Evolutionary conservation across 2,329 filamentous ascomycete genomes (phyloP).

Genomic region (Leptographium flavum): DNA sequence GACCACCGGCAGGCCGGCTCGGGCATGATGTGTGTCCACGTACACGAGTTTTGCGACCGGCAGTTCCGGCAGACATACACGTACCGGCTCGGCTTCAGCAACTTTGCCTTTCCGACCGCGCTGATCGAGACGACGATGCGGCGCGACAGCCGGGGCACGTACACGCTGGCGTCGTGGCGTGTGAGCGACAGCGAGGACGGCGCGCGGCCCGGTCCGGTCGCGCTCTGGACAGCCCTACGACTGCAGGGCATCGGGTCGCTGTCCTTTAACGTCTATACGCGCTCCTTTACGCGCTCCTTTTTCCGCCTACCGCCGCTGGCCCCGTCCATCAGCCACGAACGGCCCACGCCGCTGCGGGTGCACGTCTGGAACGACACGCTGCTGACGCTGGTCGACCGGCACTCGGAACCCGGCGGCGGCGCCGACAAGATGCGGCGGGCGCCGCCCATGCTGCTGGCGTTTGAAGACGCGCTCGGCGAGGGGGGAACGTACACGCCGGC

Average conservation of each 20-base stretch:
- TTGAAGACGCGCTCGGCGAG: constrained; percentile 8
- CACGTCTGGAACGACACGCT: constrained; percentile 12
- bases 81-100: constrained; percentile 2
- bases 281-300: constrained; percentile 3
- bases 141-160: constrained; percentile 5
- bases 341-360: background rate
- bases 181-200: background rate
- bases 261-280: constrained; percentile 9
- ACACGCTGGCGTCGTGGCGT: constrained; percentile 8
- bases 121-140: constrained; percentile 6
- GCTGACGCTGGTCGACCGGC: constrained; percentile 8
- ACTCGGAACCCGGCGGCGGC: constrained; percentile 1
- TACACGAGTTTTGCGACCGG: constrained; percentile 7
- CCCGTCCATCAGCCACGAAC: background rate
- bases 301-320: constrained; percentile 6
- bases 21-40: constrained; percentile 4
- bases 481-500: background rate
- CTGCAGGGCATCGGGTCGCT: constrained; percentile 4
- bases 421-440: constrained; percentile 3
- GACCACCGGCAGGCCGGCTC: background rate
- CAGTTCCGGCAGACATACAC: constrained; percentile 5
- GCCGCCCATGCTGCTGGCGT: constrained; percentile 9
- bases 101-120: constrained; percentile 1
- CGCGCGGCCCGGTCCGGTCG: background rate
- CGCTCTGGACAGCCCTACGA: background rate